Evolutionary conservation across 805 yeast genomes (phyloP).

Genomic region (Torulaspora microellipsoides): DNA sequence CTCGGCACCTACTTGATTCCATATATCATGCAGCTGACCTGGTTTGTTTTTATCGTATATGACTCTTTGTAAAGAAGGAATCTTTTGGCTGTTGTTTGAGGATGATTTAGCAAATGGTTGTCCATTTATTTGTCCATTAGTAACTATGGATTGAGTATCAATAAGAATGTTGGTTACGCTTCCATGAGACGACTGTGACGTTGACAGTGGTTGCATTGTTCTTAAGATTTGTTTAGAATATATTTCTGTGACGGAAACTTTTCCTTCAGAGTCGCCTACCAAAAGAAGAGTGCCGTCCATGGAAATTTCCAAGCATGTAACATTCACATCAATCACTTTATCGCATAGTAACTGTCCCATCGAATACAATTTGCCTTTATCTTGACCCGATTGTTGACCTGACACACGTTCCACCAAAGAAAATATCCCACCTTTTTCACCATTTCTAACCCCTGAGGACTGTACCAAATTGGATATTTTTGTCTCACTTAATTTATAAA

Average conservation of each 20-base stretch:
- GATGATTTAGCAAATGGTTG: constrained; percentile 2
- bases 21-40: constrained; percentile 42
- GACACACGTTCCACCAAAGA: constrained; percentile 44
- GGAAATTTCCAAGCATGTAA: constrained; percentile 55
- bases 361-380: constrained; percentile 19
- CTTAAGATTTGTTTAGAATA: constrained; percentile 63
- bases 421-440: constrained; percentile 26
- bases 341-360: constrained; percentile 29
- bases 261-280: constrained; percentile 73
- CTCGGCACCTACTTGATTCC: constrained; percentile 31
- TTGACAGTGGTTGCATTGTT: constrained; percentile 38
- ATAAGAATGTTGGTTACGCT: constrained; percentile 27
- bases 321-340: constrained; percentile 28
- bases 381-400: constrained; percentile 36
- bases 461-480: constrained; percentile 45
- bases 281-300: constrained; percentile 70
- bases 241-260: constrained; percentile 62
- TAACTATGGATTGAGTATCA: constrained; percentile 6
- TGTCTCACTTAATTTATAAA: constrained; percentile 34
- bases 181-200: constrained; percentile 24
- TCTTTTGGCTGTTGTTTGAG: constrained; percentile 25
- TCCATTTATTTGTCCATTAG: background rate
- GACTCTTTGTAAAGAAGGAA: constrained; percentile 65
- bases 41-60: constrained; percentile 39
- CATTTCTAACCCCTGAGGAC: constrained; percentile 43